A percentile compares a stretch with the other conserved stretches of the same genome.
These are phyloP conservation scores for Plectosphaerella plurivora DNA, from an alignment of 2,329 filamentous ascomycete genomes.

Conservation along the genomic window DNA sequence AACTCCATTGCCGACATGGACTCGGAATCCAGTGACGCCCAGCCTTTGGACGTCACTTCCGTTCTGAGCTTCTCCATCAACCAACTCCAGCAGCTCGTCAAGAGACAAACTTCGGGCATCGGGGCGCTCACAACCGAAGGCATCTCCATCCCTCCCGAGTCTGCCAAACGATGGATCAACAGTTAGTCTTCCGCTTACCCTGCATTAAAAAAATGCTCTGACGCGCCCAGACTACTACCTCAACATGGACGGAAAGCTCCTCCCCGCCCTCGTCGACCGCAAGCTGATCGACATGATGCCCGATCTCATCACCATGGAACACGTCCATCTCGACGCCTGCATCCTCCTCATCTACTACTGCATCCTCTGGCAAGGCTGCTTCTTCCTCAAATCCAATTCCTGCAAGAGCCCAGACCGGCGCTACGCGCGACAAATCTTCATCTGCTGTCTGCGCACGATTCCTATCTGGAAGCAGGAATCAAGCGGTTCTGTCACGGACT, in stretches of 20 bases:
- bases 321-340: constrained; percentile 22
- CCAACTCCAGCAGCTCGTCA: constrained; percentile 17
- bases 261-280: constrained; percentile 19
- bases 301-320: constrained; percentile 19
- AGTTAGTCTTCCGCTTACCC: constrained; percentile 11
- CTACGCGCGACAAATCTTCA: constrained; percentile 19
- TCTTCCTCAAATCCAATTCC: constrained; percentile 4
- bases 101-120: constrained; percentile 12
- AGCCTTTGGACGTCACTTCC: constrained; percentile 19
- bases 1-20: constrained; percentile 9
- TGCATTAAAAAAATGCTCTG: background rate
- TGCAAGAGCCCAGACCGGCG: constrained; percentile 6
- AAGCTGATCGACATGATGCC: constrained; percentile 23
- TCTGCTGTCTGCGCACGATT: constrained; percentile 22
- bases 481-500: constrained; percentile 21
- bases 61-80: constrained; percentile 22
- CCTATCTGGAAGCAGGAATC: constrained; percentile 23
- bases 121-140: constrained; percentile 17
- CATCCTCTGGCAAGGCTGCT: constrained; percentile 23
- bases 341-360: constrained; percentile 25
- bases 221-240: constrained; percentile 19
- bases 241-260: constrained; percentile 21
- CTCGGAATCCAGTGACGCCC: constrained; percentile 7
- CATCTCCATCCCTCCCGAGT: constrained; percentile 19
- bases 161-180: constrained; percentile 21